Evolutionary conservation across 2,329 filamentous ascomycete genomes (phyloP).

Genomic region (Arthrobotrys pseudoclavata): DNA sequence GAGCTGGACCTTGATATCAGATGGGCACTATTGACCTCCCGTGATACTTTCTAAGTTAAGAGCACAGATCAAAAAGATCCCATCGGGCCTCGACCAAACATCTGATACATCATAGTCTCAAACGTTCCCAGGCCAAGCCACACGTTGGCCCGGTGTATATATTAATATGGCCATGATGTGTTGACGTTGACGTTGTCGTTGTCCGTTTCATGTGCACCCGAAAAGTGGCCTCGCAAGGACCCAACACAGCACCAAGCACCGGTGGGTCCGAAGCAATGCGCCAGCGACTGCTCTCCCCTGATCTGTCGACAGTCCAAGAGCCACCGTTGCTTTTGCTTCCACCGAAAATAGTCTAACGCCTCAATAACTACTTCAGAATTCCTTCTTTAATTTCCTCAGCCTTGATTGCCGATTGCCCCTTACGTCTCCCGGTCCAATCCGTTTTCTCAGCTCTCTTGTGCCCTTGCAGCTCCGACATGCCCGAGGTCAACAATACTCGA

Average conservation of each 20-base stretch:
- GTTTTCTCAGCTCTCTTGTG: constrained; percentile 5
- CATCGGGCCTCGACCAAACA: too few species aligned
- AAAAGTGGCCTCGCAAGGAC: not conserved
- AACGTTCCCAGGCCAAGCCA: too few species aligned
- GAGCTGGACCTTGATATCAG: too few species aligned
- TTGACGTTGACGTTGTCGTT: not conserved
- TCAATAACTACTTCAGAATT: not conserved
- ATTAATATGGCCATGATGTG: not conserved
- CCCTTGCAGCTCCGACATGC: constrained; percentile 55
- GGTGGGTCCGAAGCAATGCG: constrained; percentile 21
- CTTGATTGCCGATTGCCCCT: constrained; percentile 2
- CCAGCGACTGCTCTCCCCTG: constrained; percentile 37
- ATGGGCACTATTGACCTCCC: too few species aligned
- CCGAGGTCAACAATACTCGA: constrained; percentile 52
- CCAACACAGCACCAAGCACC: not conserved
- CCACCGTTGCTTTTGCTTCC: constrained; percentile 44
- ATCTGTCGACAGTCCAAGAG: constrained; percentile 26
- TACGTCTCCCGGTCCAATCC: constrained; percentile 6
- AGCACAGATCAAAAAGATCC: too few species aligned
- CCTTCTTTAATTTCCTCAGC: constrained; percentile 22
- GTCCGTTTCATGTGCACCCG: constrained; percentile 2
- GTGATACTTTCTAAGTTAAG: too few species aligned
- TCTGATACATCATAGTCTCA: not conserved
- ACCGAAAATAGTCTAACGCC: constrained; percentile 9
- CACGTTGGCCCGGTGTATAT: too few species aligned